phyloP scores from a whole-genome alignment of 148 eudicot species.

The Arbutus unedo region DNA sequence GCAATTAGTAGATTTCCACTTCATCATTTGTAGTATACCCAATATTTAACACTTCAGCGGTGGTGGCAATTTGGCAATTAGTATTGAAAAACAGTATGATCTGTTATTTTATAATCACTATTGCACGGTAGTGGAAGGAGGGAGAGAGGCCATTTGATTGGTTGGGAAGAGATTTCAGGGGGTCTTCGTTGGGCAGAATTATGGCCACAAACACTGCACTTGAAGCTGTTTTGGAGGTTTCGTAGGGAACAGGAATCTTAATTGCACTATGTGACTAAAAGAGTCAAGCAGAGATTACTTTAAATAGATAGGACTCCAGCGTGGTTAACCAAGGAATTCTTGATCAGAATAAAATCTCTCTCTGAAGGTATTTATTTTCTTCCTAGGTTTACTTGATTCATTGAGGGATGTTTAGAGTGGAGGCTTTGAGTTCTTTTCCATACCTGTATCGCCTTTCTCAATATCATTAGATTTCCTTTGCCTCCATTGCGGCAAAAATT shows the following conservation, averaged over 20 bases:
- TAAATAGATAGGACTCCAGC: background rate
- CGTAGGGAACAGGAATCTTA: background rate
- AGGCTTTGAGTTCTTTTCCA: background rate
- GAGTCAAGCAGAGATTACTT: background rate
- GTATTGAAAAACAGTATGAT: background rate
- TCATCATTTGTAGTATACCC: background rate
- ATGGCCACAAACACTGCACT: background rate
- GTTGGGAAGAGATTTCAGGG: background rate
- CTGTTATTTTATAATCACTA: background rate
- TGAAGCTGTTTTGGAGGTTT: constrained; percentile 5
- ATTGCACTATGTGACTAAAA: background rate
- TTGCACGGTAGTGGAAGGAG: background rate
- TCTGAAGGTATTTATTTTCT: background rate
- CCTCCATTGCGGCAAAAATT: background rate
- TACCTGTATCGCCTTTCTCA: background rate
- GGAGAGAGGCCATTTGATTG: background rate
- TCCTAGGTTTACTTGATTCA: background rate
- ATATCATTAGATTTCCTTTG: background rate
- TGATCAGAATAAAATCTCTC: background rate
- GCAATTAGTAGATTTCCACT: background rate
- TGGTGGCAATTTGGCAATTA: too few relatives aligned
- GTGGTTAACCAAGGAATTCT: background rate
- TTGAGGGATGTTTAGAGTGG: background rate
- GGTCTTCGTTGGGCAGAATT: background rate
- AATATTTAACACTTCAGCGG: background rate